Base-by-base conservation (phyloP, 352 stramenopile genomes). In the Lagenidium giganteum region DNA sequence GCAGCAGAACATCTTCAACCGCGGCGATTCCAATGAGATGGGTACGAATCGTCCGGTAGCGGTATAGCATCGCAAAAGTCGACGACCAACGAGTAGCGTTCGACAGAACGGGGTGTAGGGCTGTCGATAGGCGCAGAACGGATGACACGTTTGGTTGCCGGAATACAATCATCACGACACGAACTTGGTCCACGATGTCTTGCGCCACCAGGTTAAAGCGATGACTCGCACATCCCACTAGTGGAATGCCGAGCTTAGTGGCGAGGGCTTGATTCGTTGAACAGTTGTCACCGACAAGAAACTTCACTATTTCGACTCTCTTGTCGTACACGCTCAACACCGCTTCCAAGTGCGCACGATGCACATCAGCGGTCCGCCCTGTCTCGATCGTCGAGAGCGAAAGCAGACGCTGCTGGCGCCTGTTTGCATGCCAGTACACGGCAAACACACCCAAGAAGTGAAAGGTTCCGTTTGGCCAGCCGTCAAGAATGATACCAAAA, bases 251-350 rank as follows among this genome's bases (percentile, higher is more conserved):
- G 13, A 64, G 29, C 27, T 52, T 54, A 11, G 20, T 64, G 0
- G 54, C 53, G 7, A 57, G 42, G 5, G 8, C 42, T 31, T 53
- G 44, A 35, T 61, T 68, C 13, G 58, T 61, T 12, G 12, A 36
- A 36, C 47, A 67, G 39, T 57, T 58, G 45, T 57, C 54, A 1
- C 47, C 44, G 3, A 63, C 54, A 13, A 63, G n/a, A 39, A 63
- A 54, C 8, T 7, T 22, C 2, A 51, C 45, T 46, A 51, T 47
- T 0, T 18, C 30, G 5, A 46, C 11, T 0, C 5, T 41, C 42
- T 51, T 57, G 36, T 29, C 17, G 37, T 57, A 62, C 25, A 50
- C 13, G 18, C 3, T 5, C 3, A 50, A 20, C 2, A 20, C 27
- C 7, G 6, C 4, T 3, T 11, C 14, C 11, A 50, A 7, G 11